Conservation (phyloP, 2,329 filamentous ascomycete genomes). For the Sarocladium oryzae region DNA sequence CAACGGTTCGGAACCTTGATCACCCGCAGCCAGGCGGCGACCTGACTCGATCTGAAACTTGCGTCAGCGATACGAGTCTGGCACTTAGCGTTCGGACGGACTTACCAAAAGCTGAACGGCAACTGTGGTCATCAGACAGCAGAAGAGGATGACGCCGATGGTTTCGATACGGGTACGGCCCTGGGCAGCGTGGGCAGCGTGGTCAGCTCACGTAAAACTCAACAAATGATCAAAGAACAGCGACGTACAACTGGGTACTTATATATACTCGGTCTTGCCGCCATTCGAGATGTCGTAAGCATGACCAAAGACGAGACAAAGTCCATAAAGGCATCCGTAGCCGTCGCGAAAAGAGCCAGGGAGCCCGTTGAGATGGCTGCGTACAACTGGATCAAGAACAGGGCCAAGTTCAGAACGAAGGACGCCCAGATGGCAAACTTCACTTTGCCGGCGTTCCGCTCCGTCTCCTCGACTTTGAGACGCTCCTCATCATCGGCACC, state of each 20-base stretch:
- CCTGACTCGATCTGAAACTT: slow-evolving; percentile 44
- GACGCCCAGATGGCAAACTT: slow-evolving; percentile 47
- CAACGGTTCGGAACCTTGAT: slow-evolving; percentile 34
- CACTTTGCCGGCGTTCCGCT: slow-evolving; percentile 43
- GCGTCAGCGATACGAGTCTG: not conserved
- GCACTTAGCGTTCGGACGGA: not conserved
- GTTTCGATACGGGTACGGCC: slow-evolving; percentile 58
- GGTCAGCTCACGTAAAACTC: not conserved
- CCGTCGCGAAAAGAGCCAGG: slow-evolving; percentile 58
- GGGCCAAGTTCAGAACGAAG: slow-evolving; percentile 44
- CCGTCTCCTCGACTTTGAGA: slow-evolving; percentile 44
- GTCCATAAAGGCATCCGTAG: slow-evolving; percentile 61
- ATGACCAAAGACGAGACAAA: slow-evolving; percentile 58
- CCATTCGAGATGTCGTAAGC: slow-evolving; percentile 52
- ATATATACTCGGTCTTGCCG: slow-evolving; percentile 52
- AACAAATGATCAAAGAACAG: not conserved
- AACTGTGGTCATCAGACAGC: slow-evolving; percentile 59
- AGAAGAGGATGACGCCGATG: slow-evolving; percentile 59
- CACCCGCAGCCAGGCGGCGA: slow-evolving; percentile 40
- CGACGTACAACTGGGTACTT: slow-evolving; percentile 49
- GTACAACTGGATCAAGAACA: slow-evolving; percentile 53
- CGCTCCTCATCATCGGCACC: slow-evolving; percentile 44
- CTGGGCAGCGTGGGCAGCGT: not conserved
- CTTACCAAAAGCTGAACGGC: slow-evolving; percentile 54
- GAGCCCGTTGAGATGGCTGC: slow-evolving; percentile 53